Base-by-base conservation (phyloP, 176 grass and related monocot genomes). In the Tuctoria greenei region DNA sequence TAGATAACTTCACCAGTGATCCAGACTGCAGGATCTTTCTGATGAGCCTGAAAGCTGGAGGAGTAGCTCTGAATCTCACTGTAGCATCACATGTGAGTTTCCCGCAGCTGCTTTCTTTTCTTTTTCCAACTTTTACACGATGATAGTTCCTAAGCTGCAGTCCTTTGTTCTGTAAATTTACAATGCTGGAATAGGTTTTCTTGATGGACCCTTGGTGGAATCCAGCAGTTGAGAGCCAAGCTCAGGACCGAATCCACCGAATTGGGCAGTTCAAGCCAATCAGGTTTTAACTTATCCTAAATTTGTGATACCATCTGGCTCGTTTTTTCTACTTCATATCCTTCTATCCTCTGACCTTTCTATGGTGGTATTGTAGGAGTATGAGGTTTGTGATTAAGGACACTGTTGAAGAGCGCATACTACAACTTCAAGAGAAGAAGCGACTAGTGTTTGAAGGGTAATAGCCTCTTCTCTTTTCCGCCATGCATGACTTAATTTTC, bases 181-280 rank as follows among this genome's bases (percentile, higher is more conserved):
- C 16, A 18, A 27, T 91, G 20, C 8, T 79, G 76, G 67, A 35
- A 35, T 83, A 99, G 95, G 91, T 99, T 72, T 99, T 92, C 72
- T 78, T 99, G 79, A 98, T 98, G 91, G 95, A 95, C 63, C 95
- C 89, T 38, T 98, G 95, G 95, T 98, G 95, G 91, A 98, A 98
- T 80, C 95, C 95, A 10, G 95, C 91, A 8, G 91, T 95, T 0
- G 91, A 98, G 49, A 89, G 75, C 60, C 95, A 98, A 50, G 95
- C 95, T 7, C 95, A 98, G 75, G 95, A 98, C 78, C 85, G 95
- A 26, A 98, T 95, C 56, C 95, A 98, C 40, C 73, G 95, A 16
- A 99, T 99, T 4, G 95, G 95, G n/a, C 95, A 99, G 24, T 99
- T 84, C 84, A 99, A 99, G 82, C 95, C 95, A 73, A 92, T 95